Evolutionary conservation across 768 basidiomycete species (phyloP), one percentile per base, ranked within the genome.

Genomic region (Macrolepiota fuliginosa): DNA sequence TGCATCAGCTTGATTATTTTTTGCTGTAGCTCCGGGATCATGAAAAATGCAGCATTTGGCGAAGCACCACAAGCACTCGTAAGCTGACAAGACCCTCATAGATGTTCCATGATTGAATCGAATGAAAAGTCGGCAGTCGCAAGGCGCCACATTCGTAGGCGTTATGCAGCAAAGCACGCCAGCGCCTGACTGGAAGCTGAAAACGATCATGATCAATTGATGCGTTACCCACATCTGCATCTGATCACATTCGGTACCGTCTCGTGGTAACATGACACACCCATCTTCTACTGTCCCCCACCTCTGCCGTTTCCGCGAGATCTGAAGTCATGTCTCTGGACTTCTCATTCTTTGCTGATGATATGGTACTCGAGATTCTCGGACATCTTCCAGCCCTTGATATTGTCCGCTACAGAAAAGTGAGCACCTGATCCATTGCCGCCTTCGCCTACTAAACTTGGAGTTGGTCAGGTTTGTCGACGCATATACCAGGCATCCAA

Each of bases 321-420:
- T 2, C 9, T 13, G 11, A 5, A 39, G 10, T 24, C 17, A 59
- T 59, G 58, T 19, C 58, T 12, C 15, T 53, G 6, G 58, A 59
- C 40, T 59, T 59, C 22, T 59, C 58, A 9, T 51, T 37, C 9
- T 52, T 59, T 22, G 50, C 58, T 25, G 51, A 52, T 45, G 58
- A 59, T 36, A 59, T 59, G 49, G 25, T 59, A 3, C 35, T 59
- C 6, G 58, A 59, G 40, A 53, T 59, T 53, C 51, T 59, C 7
- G 58, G 58, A 2, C 15, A 59, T 32, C 51, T 59, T 53, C 58
- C 57, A 39, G 57, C 57, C 19, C 57, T 58, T 1, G 57, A 58
- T 49, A 29, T 58, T 9, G 46, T 58, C 15, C 57, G 57, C 4
- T 58, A 58, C 35, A 50, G 57, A 25, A 50, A 47, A 25, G 57